Percentiles rank a stretch among this genome's conserved stretches.
These are phyloP conservation scores for Podospora conica DNA, from an alignment of 495 filamentous ascomycete genomes.

Conservation along the genomic window DNA sequence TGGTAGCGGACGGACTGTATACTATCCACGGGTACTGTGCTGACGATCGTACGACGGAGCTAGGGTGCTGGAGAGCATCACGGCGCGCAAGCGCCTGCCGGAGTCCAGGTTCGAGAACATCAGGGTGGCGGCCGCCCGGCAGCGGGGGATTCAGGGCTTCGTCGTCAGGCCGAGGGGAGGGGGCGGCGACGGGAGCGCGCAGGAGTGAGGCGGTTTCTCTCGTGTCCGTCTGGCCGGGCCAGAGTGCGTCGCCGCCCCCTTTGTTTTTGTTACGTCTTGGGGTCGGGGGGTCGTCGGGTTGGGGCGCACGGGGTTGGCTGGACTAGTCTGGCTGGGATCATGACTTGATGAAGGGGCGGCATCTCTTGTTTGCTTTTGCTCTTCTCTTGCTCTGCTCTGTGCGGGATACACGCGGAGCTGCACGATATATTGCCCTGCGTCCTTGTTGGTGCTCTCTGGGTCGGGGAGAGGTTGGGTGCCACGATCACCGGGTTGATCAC, in stretches of 20 bases:
- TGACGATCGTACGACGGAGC: not conserved
- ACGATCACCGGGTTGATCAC: conserved; percentile 8
- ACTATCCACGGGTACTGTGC: conserved; percentile 19
- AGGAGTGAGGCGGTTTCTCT: not conserved
- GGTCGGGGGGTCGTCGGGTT: not conserved
- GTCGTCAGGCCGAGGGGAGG: conserved; percentile 18
- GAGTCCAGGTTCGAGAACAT: conserved; percentile 64
- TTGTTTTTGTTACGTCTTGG: not conserved
- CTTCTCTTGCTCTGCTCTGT: conserved; percentile 9
- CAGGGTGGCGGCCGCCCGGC: conserved; percentile 52
- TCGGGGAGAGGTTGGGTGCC: conserved; percentile 5
- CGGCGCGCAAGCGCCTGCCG: conserved; percentile 62
- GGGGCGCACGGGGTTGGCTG: not conserved
- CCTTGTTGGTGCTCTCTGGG: not conserved
- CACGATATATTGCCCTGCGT: conserved; percentile 23
- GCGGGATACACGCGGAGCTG: conserved; percentile 13
- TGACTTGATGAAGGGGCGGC: not conserved
- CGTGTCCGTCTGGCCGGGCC: not conserved
- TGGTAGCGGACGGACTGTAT: too few relatives aligned
- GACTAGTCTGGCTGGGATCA: not conserved
- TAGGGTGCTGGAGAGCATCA: conserved; percentile 74
- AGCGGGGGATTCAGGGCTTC: conserved; percentile 50
- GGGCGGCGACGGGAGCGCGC: conserved; percentile 15
- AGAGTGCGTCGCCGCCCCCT: too few relatives aligned
- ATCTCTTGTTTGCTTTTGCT: not conserved